Percentiles rank a stretch among this genome's conserved stretches.
phyloP scores from a whole-genome alignment of 495 filamentous ascomycete genomes.

The Lepraria neglecta region DNA sequence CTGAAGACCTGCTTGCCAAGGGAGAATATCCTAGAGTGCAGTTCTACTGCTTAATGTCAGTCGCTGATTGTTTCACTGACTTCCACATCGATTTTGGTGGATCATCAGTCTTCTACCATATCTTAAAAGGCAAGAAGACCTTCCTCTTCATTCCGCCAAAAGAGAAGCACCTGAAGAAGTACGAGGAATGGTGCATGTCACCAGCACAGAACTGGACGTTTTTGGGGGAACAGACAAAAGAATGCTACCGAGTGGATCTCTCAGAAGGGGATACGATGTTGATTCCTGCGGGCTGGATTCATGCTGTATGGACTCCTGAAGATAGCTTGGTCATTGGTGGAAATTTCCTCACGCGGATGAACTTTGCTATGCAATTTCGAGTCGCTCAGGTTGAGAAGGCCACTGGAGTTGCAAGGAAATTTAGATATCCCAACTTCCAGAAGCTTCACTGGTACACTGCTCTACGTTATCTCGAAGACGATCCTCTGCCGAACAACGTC shows the following conservation, averaged over 20 bases:
- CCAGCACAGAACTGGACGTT: constrained; percentile 67
- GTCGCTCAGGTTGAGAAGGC: constrained; percentile 66
- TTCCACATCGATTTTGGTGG: constrained; percentile 79
- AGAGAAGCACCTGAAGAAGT: constrained; percentile 66
- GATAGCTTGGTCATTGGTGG: constrained; percentile 72
- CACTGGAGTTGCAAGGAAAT: constrained; percentile 63
- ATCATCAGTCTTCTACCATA: constrained; percentile 73
- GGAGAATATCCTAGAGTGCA: constrained; percentile 58
- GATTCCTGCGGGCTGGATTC: constrained; percentile 75
- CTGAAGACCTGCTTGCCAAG: constrained; percentile 51
- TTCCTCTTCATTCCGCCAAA: constrained; percentile 76
- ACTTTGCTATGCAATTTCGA: constrained; percentile 66
- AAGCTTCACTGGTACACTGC: constrained; percentile 68
- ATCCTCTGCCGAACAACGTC: constrained; percentile 58
- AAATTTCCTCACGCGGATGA: constrained; percentile 65
- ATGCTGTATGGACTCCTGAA: constrained; percentile 73
- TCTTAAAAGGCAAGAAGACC: constrained; percentile 68
- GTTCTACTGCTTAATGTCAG: constrained; percentile 73
- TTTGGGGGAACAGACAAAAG: constrained; percentile 60
- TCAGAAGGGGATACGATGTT: constrained; percentile 70
- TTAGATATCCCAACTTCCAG: constrained; percentile 68
- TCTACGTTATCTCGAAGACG: constrained; percentile 59
- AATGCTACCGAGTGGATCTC: constrained; percentile 68
- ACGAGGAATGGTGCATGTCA: constrained; percentile 71
- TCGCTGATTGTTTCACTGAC: constrained; percentile 72